Evolutionary conservation across 495 filamentous ascomycete genomes (phyloP).

Genomic region (Viridothelium virens): DNA sequence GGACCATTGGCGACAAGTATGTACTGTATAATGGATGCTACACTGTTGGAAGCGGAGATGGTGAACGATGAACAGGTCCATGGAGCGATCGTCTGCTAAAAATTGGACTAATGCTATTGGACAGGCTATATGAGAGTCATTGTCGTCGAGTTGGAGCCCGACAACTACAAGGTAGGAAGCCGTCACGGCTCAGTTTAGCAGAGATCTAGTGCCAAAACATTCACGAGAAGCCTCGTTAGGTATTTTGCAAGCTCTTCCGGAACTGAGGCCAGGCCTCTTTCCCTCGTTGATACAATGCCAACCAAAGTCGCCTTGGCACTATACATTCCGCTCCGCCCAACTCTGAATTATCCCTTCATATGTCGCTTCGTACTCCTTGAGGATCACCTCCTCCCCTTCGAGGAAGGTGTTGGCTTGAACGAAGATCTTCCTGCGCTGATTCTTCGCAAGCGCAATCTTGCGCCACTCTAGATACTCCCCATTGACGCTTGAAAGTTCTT

Average conservation of each 20-base stretch:
- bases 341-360: conserved; percentile 39
- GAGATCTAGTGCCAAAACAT: no score
- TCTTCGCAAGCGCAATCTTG: conserved; percentile 34
- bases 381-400: conserved; percentile 28
- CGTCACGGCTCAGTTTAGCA: no score
- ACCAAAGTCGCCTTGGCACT: neutral
- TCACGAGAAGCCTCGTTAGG: no score
- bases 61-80: neutral
- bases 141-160: no score
- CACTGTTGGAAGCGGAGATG: neutral
- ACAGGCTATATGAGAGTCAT: no score
- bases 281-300: no score
- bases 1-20: neutral
- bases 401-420: conserved; percentile 43
- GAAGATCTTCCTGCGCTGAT: conserved; percentile 34
- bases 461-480: conserved; percentile 36
- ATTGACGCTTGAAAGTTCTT: conserved; percentile 37
- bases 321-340: conserved; percentile 27
- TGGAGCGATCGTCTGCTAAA: no score
- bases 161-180: no score
- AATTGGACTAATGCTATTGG: no score
- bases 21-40: neutral
- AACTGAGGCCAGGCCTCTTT: no score
- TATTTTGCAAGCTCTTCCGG: no score
- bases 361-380: conserved; percentile 42